Evolutionary conservation across 2,329 filamentous ascomycete genomes (phyloP), one percentile per base, ranked within the genome.

Genomic region (Pseudogymnoascus sp.): DNA sequence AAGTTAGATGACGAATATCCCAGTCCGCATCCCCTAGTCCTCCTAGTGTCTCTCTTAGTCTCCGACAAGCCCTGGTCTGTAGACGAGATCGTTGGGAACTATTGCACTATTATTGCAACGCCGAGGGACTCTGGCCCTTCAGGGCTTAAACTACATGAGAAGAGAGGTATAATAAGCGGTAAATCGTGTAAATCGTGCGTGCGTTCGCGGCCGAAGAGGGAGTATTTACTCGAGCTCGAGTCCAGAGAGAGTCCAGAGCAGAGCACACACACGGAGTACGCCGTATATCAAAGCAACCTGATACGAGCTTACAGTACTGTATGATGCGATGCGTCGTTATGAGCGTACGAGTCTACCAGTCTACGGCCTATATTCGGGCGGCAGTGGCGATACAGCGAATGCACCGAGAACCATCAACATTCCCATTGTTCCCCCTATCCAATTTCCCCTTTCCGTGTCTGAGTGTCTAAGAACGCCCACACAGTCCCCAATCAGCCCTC

Each of bases 1-100:
- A 56, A 56, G 50, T 56, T 56, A 34, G 50, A 56, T 56, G 50
- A 56, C 50, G 50, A 56, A 56, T 56, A 56, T 56, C 50, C 50
- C 50, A 56, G 50, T 56, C 25, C 34, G 50, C 50, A 56, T 34
- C 25, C 28, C 50, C 28, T 56, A 56, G 50, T 56, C n/a, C 28
- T 34, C 50, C 28, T 56, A 56, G 50, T 56, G 50, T 18, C 28
- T 56, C 10, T 56, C 28, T 10, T 56, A 56, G 50, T 56, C 50
- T 56, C 50, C 50, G 50, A 56, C 50, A 56, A 56, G 50, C 50
- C 50, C 50, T 56, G 50, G 50, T 56, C 16, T 18, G n/a, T 34
- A 56, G 50, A 56, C 50, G 50, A 56, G 4, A 56, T 56, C 50
- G 25, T 53, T 56, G 50, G 44, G 23, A n/a, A 34, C 31, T 34